Base-by-base conservation (phyloP, 164 flowering plant genomes). In the Magnolia sinica region DNA sequence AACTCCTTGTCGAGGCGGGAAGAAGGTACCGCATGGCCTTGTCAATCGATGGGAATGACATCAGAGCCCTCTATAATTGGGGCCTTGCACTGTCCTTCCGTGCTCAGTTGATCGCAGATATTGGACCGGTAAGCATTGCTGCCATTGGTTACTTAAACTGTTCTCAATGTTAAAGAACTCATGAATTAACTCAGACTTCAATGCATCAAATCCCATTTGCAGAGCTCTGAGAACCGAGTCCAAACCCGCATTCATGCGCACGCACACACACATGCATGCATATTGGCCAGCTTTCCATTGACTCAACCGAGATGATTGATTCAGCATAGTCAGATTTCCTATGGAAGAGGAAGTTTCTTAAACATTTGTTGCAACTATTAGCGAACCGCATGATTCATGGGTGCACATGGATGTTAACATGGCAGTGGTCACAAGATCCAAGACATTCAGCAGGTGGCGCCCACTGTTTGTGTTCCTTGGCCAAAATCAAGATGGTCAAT, bases 61-160 rank as follows among this genome's bases (percentile, higher is more conserved):
- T 85, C 75, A 85, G 92, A 85, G 92, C 98, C 23, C 80, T 93
- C 23, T 93, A 95, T 73, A 95, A 95, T 72, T 95, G 99, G 99
- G 99, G 99, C 16, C 92, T 95, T 74, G 98, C 99, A 37, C 95
- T 93, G 59, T 84, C 89, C 69, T 95, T 88, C 82, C 95, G 98
- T 63, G 98, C 90, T 64, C 98, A 93, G 74, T 82, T 95, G 80
- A 88, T 95, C 83, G 91, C 98, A 70, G 98, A 95, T 83, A 88
- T 91, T 84, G 98, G 98, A 79, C 98, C 97, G 22, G 98, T 95
- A 88, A 86, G 94, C 69, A 71, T 71, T 31, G 16, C 11, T 50
- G 16, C 16, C 61, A 55, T 11, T 55, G 61, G 61, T 3, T 55
- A 55, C 3, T 73, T 69, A 50, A 11, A 69, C 13, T 50, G 45